Evolutionary conservation across 306 rosid species (phyloP).

Genomic region (Castanea sativa): DNA sequence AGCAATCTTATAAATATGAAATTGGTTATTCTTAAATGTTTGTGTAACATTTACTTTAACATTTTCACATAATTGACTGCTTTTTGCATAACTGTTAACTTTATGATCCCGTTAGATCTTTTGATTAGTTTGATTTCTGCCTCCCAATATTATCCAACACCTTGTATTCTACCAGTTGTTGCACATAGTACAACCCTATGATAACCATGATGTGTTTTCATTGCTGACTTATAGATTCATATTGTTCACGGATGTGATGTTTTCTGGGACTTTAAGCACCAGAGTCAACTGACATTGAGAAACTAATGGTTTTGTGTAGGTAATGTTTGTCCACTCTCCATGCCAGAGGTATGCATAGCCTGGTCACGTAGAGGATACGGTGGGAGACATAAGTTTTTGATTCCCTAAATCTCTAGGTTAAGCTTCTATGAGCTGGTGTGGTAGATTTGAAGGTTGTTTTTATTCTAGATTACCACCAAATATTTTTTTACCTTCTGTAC

Average conservation of each 20-base stretch:
- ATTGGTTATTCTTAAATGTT: neutral
- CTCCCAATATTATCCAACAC: neutral
- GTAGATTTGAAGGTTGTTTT: neutral
- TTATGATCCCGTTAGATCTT: neutral
- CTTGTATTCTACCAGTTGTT: neutral
- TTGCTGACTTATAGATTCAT: neutral
- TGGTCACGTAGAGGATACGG: neutral
- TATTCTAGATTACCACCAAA: neutral
- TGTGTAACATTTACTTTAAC: neutral
- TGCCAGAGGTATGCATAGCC: neutral
- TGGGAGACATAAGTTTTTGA: neutral
- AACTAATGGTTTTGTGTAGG: constrained; percentile 1
- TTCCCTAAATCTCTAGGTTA: constrained; percentile 13
- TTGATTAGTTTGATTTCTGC: neutral
- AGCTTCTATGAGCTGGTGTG: neutral
- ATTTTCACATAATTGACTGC: neutral
- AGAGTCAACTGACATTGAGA: neutral
- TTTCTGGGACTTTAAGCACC: neutral
- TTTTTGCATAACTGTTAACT: constrained; percentile 1
- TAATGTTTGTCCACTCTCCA: neutral
- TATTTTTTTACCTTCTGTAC: neutral
- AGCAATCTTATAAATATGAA: neutral
- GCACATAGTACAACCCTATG: neutral
- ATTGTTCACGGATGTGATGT: neutral
- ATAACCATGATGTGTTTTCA: neutral